A percentile compares a stretch with the other conserved stretches of the same genome.
phyloP scores from a whole-genome alignment of 1,284 basidiomycete species.

The Pseudozyma sp. region DNA sequence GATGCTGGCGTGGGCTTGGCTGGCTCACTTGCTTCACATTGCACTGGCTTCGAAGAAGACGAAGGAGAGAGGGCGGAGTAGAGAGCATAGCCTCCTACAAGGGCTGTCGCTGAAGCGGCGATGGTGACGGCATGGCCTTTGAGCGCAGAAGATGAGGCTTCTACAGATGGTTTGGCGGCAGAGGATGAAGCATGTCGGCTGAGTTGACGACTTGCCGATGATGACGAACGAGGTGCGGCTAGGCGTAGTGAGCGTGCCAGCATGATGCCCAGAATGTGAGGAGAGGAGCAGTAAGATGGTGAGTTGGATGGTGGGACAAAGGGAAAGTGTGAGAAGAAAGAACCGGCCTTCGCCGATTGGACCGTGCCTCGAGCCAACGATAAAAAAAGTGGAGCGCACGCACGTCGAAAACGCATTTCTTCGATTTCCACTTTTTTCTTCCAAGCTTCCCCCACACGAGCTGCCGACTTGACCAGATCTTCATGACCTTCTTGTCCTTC shows the following conservation, averaged over 20 bases:
- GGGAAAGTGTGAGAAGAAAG: not conserved
- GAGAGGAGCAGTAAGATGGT: not conserved
- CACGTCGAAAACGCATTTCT: too few relatives aligned
- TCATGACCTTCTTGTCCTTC: not conserved
- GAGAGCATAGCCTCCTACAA: conserved; percentile 23
- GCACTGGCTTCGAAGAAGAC: conserved; percentile 8
- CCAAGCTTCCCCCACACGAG: too few relatives aligned
- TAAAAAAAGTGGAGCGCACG: too few relatives aligned
- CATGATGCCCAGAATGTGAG: conserved; percentile 8
- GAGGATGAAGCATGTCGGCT: conserved; percentile 25
- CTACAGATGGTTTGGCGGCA: conserved; percentile 9
- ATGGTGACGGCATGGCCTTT: conserved; percentile 9
- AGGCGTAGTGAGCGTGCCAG: conserved; percentile 31
- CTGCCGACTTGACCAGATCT: too few relatives aligned
- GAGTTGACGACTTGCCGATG: conserved; percentile 7
- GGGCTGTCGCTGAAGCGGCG: conserved; percentile 18
- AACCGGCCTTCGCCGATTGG: too few relatives aligned
- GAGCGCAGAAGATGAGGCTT: conserved; percentile 7
- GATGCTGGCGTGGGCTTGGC: conserved; percentile 41
- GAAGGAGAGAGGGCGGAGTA: conserved; percentile 12
- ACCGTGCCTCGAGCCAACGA: too few relatives aligned
- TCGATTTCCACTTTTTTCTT: too few relatives aligned
- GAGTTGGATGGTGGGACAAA: not conserved
- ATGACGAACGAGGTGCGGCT: conserved; percentile 16
- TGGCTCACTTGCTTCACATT: conserved; percentile 35